These are phyloP conservation scores for Cystobasidium pallidum DNA, from an alignment of 1,284 basidiomycete species.

Conservation along the genomic window DNA sequence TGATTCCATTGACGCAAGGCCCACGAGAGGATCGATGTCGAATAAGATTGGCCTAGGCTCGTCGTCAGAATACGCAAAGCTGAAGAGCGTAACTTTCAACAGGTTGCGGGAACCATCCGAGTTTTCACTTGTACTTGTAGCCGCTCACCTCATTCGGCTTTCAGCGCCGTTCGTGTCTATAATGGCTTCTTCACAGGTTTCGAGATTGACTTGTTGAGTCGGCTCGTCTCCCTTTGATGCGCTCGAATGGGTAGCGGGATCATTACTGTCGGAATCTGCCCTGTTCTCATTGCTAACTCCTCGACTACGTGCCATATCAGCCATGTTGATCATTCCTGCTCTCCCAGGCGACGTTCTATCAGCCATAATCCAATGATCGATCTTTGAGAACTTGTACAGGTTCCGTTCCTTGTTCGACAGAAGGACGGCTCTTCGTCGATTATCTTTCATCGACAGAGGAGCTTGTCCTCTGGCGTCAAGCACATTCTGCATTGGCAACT, in stretches of 20 bases:
- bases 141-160: slow-evolving; percentile 40
- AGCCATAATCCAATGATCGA: slow-evolving; percentile 38
- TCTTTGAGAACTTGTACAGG: slow-evolving; percentile 27
- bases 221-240: no score
- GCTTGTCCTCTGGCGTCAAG: background rate
- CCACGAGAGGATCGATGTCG: slow-evolving; percentile 40
- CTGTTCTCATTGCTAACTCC: slow-evolving; percentile 1
- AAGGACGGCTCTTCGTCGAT: background rate
- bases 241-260: background rate
- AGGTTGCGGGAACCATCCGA: background rate
- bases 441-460: background rate
- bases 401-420: slow-evolving; percentile 25
- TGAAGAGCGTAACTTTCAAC: background rate
- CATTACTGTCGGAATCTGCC: background rate
- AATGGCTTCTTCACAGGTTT: background rate
- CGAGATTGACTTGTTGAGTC: slow-evolving; percentile 19
- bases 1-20: background rate
- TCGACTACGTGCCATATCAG: slow-evolving; percentile 25
- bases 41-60: slow-evolving; percentile 27
- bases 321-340: slow-evolving; percentile 38
- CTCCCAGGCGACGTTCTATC: slow-evolving; percentile 19
- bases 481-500: slow-evolving; percentile 63
- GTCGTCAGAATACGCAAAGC: slow-evolving; percentile 35
- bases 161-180: background rate
- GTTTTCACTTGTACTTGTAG: background rate